These are phyloP conservation scores for Orbilia oligospora DNA, from an alignment of 2,329 filamentous ascomycete species.

Conservation along the genomic window DNA sequence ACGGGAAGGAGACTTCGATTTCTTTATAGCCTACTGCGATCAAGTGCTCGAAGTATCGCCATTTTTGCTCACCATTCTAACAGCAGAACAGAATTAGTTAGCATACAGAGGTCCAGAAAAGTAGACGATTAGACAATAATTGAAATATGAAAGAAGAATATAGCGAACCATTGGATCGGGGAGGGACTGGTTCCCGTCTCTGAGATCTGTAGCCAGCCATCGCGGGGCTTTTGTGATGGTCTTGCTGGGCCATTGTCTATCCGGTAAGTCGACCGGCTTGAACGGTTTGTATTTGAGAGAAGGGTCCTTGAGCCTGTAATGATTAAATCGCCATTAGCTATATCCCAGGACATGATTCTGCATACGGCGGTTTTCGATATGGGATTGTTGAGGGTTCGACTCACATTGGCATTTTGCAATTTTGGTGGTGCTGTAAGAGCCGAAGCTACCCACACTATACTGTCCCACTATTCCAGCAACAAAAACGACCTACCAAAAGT, in stretches of 20 bases:
- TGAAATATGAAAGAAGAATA: background rate
- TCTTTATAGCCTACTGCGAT: constrained; percentile 95
- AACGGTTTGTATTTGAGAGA: constrained; percentile 83
- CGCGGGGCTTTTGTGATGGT: constrained; percentile 85
- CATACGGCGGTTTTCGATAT: background rate
- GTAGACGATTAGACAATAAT: background rate
- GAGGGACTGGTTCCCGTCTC: constrained; percentile 95
- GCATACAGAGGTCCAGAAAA: constrained; percentile 10
- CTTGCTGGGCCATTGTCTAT: constrained; percentile 87
- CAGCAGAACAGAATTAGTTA: constrained; percentile 38
- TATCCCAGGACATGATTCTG: background rate
- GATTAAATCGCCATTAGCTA: background rate
- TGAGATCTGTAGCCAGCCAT: constrained; percentile 89
- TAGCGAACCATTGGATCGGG: constrained; percentile 87
- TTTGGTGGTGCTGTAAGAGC: constrained; percentile 24
- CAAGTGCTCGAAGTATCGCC: constrained; percentile 94
- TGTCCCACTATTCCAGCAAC: background rate
- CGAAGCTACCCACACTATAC: constrained; percentile 38
- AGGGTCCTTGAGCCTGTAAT: constrained; percentile 78
- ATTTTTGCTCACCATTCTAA: constrained; percentile 94
- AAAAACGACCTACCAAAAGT: constrained; percentile 39
- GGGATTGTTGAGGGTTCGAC: background rate
- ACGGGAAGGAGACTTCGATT: constrained; percentile 96
- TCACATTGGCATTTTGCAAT: constrained; percentile 58
- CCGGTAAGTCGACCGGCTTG: constrained; percentile 75